phyloP scores from a whole-genome alignment of 345 rosid genomes.

The Acer yangbiense region DNA sequence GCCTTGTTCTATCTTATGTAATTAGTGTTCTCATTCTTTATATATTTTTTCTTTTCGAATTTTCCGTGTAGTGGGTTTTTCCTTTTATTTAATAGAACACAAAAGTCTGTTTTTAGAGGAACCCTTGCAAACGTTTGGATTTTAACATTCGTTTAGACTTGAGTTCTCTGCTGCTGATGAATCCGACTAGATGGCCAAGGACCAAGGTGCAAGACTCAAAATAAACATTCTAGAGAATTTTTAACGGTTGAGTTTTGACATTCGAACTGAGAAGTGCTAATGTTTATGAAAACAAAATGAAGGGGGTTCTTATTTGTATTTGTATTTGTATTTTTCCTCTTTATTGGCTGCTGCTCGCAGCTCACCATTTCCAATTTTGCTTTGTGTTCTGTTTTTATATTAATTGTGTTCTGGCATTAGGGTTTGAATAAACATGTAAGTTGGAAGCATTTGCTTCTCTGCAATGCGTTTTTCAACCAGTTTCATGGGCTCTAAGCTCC shows the following conservation, averaged over 20 bases:
- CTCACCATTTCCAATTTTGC: neutral
- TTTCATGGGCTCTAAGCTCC: slow-evolving; percentile 35
- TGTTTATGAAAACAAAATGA: neutral
- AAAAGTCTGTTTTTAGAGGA: too few relatives aligned
- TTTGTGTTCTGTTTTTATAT: neutral
- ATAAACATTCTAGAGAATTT: neutral
- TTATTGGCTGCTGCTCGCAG: neutral
- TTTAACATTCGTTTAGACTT: neutral
- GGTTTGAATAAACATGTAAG: neutral
- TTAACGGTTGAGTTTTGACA: neutral
- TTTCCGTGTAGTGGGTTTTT: slow-evolving; percentile 12
- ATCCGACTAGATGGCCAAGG: neutral
- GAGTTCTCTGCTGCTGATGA: neutral
- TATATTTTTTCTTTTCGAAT: neutral
- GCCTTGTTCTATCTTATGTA: slow-evolving; percentile 3
- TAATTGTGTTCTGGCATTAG: neutral
- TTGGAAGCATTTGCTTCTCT: slow-evolving; percentile 6
- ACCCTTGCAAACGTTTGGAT: neutral
- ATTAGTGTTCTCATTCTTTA: slow-evolving; percentile 1
- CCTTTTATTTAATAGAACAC: neutral
- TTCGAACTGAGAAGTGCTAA: too few relatives aligned
- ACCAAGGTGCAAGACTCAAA: neutral
- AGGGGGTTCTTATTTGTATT: neutral
- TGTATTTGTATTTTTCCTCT: too few relatives aligned
- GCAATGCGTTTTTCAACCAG: slow-evolving; percentile 27